These are phyloP conservation scores for Diaporthe ampelina DNA, from an alignment of 2,329 filamentous ascomycete genomes.

Conservation along the genomic window DNA sequence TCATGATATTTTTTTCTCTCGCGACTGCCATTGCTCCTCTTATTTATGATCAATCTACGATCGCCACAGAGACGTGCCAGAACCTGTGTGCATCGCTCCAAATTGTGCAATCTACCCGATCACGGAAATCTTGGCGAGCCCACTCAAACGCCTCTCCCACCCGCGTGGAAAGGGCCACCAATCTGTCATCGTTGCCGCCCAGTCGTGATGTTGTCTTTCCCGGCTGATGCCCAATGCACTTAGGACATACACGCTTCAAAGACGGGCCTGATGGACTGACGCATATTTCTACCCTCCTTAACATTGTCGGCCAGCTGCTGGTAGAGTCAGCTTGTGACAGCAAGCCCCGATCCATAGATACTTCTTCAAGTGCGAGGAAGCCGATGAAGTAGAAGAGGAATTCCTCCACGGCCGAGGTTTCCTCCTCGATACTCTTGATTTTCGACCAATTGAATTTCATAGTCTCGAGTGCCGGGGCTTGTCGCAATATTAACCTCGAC, in stretches of 20 bases:
- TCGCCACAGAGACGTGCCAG: conserved; percentile 26
- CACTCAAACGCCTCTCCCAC: conserved; percentile 23
- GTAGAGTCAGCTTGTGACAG: not conserved
- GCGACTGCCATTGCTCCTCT: not conserved
- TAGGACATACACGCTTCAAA: not conserved
- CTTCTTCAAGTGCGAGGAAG: conserved; percentile 18
- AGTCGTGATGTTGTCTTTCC: not conserved
- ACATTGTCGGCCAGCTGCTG: conserved; percentile 14
- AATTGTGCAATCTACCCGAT: not conserved
- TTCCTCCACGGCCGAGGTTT: not conserved
- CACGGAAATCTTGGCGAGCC: conserved; percentile 1
- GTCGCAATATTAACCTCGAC: conserved; percentile 6
- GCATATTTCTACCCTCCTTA: conserved; percentile 13
- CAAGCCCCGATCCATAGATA: not conserved
- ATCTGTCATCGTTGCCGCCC: not conserved
- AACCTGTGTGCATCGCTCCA: conserved; percentile 15
- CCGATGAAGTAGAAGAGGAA: conserved; percentile 32
- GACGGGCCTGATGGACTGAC: not conserved
- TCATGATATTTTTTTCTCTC: not conserved
- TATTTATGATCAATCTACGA: not conserved
- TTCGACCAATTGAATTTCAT: conserved; percentile 12
- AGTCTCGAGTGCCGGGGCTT: not conserved
- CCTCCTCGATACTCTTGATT: not conserved
- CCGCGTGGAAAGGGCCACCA: not conserved
- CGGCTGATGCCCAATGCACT: not conserved